These are phyloP conservation scores for Mercurialis annua DNA, from an alignment of 345 rosid species.

Conservation along the genomic window DNA sequence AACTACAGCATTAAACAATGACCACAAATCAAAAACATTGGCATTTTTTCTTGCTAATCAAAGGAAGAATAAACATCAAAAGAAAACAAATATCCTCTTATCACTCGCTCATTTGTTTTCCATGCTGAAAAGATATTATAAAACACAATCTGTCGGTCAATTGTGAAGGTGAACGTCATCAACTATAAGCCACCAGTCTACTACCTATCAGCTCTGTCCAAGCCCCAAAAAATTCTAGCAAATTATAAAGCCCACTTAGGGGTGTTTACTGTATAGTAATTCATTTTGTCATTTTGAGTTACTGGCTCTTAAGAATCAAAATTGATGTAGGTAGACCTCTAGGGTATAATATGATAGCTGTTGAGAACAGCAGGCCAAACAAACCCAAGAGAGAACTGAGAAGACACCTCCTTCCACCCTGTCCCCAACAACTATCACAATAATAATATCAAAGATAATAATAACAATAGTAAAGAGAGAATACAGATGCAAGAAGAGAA, in stretches of 20 bases:
- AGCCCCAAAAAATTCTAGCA: background rate
- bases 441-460: background rate
- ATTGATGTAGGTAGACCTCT: background rate
- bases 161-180: background rate
- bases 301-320: background rate
- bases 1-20: constrained; percentile 52
- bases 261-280: background rate
- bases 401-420: background rate
- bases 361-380: background rate
- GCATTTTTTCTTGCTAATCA: background rate
- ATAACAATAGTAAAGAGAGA: too few species aligned
- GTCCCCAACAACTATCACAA: constrained; percentile 6
- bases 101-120: background rate
- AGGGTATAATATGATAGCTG: background rate
- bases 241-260: background rate
- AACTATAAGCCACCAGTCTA: background rate
- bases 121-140: background rate
- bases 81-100: background rate
- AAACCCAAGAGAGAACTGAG: background rate
- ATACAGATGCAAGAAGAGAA: constrained; percentile 1
- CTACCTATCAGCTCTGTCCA: background rate
- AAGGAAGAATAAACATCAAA: background rate
- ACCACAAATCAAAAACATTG: constrained; percentile 12
- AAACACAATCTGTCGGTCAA: background rate
- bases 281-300: background rate